phyloP scores from a whole-genome alignment of 2,329 filamentous ascomycete species.

The Rutstroemia sp. region DNA sequence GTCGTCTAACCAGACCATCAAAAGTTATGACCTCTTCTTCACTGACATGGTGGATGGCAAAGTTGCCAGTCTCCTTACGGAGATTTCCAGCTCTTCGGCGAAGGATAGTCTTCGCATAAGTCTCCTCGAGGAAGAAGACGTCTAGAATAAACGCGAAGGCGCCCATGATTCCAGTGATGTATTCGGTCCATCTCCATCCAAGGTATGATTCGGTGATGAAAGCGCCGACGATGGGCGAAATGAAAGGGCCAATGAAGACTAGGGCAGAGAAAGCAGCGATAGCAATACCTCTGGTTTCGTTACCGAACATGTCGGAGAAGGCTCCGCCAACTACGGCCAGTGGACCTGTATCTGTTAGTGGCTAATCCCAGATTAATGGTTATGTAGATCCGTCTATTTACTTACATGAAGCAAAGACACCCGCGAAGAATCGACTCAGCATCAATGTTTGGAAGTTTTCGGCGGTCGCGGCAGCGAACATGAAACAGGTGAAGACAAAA shows the following conservation, averaged over 20 bases:
- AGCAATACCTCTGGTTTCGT: slow-evolving; percentile 53
- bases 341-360: slow-evolving; percentile 42
- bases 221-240: slow-evolving; percentile 28
- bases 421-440: slow-evolving; percentile 45
- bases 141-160: slow-evolving; percentile 34
- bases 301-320: slow-evolving; percentile 54
- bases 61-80: slow-evolving; percentile 32
- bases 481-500: slow-evolving; percentile 41
- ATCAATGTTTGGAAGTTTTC: slow-evolving; percentile 46
- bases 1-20: slow-evolving; percentile 24
- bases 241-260: slow-evolving; percentile 30
- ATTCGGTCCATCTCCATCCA: slow-evolving; percentile 51
- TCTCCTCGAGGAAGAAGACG: slow-evolving; percentile 41
- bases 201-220: slow-evolving; percentile 37
- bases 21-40: slow-evolving; percentile 35
- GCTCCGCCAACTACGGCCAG: slow-evolving; percentile 48
- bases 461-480: slow-evolving; percentile 46
- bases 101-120: slow-evolving; percentile 41
- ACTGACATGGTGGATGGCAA: slow-evolving; percentile 27
- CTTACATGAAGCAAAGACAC: slow-evolving; percentile 41
- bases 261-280: slow-evolving; percentile 53
- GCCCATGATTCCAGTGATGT: slow-evolving; percentile 44
- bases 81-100: slow-evolving; percentile 39
- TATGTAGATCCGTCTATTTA: slow-evolving; percentile 51
- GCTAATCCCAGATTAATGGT: too few relatives aligned